phyloP scores from a whole-genome alignment of 108 stramenopile genomes.

The Craspedostauros australis region DNA sequence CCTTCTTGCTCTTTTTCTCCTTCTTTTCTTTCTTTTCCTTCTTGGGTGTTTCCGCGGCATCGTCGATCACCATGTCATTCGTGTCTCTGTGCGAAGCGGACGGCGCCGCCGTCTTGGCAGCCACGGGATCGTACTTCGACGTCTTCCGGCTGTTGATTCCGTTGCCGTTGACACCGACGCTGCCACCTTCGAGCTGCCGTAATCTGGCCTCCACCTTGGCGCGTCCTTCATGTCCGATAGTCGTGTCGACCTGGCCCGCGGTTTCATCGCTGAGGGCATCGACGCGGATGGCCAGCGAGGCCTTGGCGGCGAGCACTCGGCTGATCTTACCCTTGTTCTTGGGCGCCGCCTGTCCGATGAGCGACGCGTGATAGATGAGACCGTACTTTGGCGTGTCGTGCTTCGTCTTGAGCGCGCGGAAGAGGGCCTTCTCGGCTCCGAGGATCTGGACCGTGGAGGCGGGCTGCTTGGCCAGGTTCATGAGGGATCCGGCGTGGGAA shows the following conservation, averaged over 20 bases:
- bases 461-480: constrained; percentile 99
- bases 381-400: constrained; percentile 99
- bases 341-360: constrained; percentile 97
- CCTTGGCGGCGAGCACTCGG: constrained; percentile 98
- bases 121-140: constrained; percentile 66
- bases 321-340: constrained; percentile 99
- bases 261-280: constrained; percentile 97
- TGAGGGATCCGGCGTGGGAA: constrained; percentile 96
- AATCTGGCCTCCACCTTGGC: constrained; percentile 97
- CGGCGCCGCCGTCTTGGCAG: constrained; percentile 66
- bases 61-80: constrained; percentile 81
- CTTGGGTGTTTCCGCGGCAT: constrained; percentile 26
- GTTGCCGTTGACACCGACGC: constrained; percentile 65
- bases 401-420: constrained; percentile 99
- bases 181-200: constrained; percentile 94
- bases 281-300: constrained; percentile 94
- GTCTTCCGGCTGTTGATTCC: constrained; percentile 69
- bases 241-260: constrained; percentile 83
- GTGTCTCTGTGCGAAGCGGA: constrained; percentile 79
- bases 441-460: constrained; percentile 99
- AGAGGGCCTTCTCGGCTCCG: constrained; percentile 99
- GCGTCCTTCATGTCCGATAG: constrained; percentile 93
- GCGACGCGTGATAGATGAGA: constrained; percentile 95
- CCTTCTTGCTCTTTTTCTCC: constrained; percentile 78
- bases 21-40: constrained; percentile 58